Conservation (phyloP, 768 basidiomycete species). For the Pleurotus eryngii region DNA sequence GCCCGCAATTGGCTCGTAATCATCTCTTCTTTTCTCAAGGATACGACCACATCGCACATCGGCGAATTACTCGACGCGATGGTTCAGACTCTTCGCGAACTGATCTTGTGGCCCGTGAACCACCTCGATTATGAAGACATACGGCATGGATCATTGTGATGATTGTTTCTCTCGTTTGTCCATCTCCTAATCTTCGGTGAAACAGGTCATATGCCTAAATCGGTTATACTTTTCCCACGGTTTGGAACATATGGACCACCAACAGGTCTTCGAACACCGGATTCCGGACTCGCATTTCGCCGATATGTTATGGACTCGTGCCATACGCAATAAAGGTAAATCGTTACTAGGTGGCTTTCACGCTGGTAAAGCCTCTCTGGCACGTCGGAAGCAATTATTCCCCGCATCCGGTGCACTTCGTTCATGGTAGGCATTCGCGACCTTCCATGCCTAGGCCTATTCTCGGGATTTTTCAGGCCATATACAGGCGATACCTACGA, state of each 20-base stretch:
- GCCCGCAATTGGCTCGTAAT: background rate
- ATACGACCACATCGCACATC: constrained; percentile 5
- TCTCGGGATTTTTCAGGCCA: constrained; percentile 3
- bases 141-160: background rate
- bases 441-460: background rate
- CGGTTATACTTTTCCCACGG: background rate
- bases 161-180: background rate
- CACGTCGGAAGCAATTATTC: background rate
- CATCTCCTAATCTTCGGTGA: constrained; percentile 3
- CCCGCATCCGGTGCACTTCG: background rate
- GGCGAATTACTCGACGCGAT: constrained; percentile 3
- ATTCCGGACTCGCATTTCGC: too few relatives aligned
- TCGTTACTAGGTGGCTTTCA: too few relatives aligned
- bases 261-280: too few relatives aligned
- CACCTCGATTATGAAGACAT: background rate
- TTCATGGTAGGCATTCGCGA: background rate
- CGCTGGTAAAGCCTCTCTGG: too few relatives aligned
- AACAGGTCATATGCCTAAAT: constrained; percentile 1
- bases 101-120: background rate
- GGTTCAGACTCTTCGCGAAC: background rate
- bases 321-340: too few relatives aligned
- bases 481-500: background rate
- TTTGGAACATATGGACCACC: too few relatives aligned
- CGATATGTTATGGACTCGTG: too few relatives aligned
- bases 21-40: constrained; percentile 2